These are phyloP conservation scores for Alternaria sp. DNA, from an alignment of 2,329 filamentous ascomycete species.

Conservation along the genomic window DNA sequence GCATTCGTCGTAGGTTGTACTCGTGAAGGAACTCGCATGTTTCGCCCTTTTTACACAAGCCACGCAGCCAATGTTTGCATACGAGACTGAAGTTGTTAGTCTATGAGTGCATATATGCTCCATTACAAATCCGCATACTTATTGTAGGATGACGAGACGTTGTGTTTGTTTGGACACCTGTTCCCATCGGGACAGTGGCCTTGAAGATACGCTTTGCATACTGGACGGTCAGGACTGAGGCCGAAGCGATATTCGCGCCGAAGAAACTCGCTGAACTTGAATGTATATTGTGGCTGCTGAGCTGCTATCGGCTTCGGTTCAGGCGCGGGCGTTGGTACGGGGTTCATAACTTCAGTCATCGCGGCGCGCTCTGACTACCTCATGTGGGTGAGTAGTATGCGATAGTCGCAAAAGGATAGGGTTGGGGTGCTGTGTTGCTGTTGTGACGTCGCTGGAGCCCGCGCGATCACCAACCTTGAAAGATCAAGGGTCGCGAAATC, in stretches of 20 bases:
- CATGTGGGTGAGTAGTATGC: neutral
- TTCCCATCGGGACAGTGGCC: conserved; percentile 87
- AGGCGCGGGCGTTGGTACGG: conserved; percentile 15
- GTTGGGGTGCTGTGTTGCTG: neutral
- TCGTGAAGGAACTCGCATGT: conserved; percentile 98
- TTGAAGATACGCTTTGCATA: conserved; percentile 84
- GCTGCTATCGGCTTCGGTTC: conserved; percentile 40
- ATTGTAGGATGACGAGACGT: conserved; percentile 67
- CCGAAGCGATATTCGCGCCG: conserved; percentile 83
- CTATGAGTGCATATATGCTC: neutral
- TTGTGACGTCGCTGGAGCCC: neutral
- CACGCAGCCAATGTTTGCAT: conserved; percentile 98
- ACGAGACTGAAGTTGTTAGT: conserved; percentile 66
- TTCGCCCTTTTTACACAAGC: conserved; percentile 96
- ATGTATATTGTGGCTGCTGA: conserved; percentile 62
- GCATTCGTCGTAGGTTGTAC: conserved; percentile 98
- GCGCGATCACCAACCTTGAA: neutral
- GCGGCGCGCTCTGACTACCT: neutral
- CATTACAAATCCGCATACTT: conserved; percentile 52
- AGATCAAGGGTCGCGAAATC: neutral
- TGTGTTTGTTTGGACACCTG: conserved; percentile 84
- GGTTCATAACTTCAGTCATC: conserved; percentile 42
- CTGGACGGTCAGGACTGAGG: conserved; percentile 70
- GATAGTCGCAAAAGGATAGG: neutral
- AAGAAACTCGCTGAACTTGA: conserved; percentile 87